These are phyloP conservation scores for Colletotrichum salicis DNA, from an alignment of 2,329 filamentous ascomycete genomes.

Conservation along the genomic window DNA sequence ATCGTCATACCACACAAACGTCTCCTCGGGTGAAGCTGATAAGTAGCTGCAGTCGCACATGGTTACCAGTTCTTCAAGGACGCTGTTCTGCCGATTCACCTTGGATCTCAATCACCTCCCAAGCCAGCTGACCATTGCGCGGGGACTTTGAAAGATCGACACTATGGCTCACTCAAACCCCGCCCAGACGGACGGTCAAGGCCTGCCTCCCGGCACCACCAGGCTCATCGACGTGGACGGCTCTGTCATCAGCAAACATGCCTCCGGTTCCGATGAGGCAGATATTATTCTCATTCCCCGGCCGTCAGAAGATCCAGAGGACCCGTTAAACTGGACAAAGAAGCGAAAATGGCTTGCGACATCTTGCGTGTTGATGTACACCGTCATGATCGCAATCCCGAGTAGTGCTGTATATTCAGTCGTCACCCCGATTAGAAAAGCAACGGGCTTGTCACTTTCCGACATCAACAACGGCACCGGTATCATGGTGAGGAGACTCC, in stretches of 20 bases:
- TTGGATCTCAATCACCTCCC: not conserved
- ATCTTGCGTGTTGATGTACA: slow-evolving; percentile 40
- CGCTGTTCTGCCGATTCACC: too few relatives aligned
- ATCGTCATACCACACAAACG: not conserved
- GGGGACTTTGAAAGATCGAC: not conserved
- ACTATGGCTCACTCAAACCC: not conserved
- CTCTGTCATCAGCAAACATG: slow-evolving; percentile 15
- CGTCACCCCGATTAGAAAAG: slow-evolving; percentile 47
- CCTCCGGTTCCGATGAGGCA: slow-evolving; percentile 8
- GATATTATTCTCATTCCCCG: slow-evolving; percentile 41
- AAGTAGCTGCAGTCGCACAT: not conserved
- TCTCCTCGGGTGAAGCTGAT: not conserved
- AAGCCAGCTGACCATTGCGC: not conserved
- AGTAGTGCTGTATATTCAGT: slow-evolving; percentile 52
- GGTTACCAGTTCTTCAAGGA: too few relatives aligned
- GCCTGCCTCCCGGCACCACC: slow-evolving; percentile 12
- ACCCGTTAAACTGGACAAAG: slow-evolving; percentile 41
- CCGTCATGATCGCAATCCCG: slow-evolving; percentile 47
- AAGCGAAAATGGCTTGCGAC: slow-evolving; percentile 38
- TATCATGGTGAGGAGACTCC: slow-evolving; percentile 42
- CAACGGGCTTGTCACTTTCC: slow-evolving; percentile 44
- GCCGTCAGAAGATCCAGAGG: slow-evolving; percentile 40
- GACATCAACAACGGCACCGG: slow-evolving; percentile 53
- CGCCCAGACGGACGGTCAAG: not conserved
- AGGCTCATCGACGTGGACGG: slow-evolving; percentile 26